Evolutionary conservation across 306 rosid species (phyloP), one percentile per base, ranked within the genome.

Genomic region (Glycyrrhiza uralensis): DNA sequence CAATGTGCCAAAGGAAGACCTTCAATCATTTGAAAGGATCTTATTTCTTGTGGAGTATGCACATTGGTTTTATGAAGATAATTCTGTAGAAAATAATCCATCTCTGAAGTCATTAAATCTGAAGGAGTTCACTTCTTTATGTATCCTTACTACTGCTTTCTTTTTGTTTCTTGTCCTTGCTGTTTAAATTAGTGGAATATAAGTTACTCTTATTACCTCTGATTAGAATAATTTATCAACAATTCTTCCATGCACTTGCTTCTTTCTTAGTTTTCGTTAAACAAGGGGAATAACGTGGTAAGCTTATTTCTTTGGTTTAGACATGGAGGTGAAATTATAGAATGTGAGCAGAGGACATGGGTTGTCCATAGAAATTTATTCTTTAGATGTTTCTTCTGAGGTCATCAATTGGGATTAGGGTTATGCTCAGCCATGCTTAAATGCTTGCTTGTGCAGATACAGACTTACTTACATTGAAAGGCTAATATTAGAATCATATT

Each of bases 61-160:
- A 2, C 99, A 94, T 89, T 94, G 99, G 99, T 94, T 85, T 84
- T 89, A 94, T 66, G 99, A 94, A 74, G 99, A 94, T 82, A 94
- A 94, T 78, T 94, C 99, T 13, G 97, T 94, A 29, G 99, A 94
- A 81, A 91, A 85, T 26, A 89, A 94, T 79, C 96, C 99, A 59
- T 91, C 96, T 18, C 81, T 94, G 63, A 94, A 91, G 87, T 94
- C 99, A n/a, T 88, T 91, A 71, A 94, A 57, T 72, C 80, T 94
- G 65, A 94, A 94, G 90, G 97, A 94, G 88, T 94, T 94, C 70
- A 94, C 99, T 66, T 87, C 89, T 52, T 73, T 94, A 79, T 36
- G 99, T 94, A 94, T 94, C 98, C 98, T 86, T 19, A 46, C 28
- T 39, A 17, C 24, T 18, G 57, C 33, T 57, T 66, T 42, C 57